Conservation (phyloP, 202 grass and related monocot species). For the Hordeum pubiflorum region DNA sequence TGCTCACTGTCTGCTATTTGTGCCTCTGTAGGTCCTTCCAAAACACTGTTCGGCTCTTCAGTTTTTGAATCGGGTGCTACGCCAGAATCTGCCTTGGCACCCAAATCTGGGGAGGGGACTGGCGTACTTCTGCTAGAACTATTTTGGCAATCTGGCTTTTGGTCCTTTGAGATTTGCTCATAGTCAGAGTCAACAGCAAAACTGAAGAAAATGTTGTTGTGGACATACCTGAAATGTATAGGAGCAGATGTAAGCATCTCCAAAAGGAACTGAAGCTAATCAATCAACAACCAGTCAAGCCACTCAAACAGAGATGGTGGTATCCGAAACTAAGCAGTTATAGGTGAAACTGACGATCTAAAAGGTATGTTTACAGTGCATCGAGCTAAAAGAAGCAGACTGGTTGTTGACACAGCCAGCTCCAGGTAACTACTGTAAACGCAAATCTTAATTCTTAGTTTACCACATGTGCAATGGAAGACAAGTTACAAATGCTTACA, state of each 20-base stretch:
- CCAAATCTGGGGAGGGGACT: constrained; percentile 19
- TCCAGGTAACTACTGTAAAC: background rate
- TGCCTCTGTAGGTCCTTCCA: constrained; percentile 51
- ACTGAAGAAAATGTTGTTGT: constrained; percentile 99
- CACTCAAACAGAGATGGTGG: background rate
- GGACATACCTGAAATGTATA: constrained; percentile 73
- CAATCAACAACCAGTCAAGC: background rate
- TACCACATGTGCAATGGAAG: background rate
- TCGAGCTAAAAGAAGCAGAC: background rate
- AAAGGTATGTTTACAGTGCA: background rate
- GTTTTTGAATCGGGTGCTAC: constrained; percentile 14
- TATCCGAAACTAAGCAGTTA: background rate
- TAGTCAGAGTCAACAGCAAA: constrained; percentile 90
- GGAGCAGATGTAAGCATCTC: constrained; percentile 25
- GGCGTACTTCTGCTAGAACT: constrained; percentile 6
- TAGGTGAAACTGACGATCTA: background rate
- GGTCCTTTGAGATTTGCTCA: constrained; percentile 61
- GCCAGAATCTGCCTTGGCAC: constrained; percentile 27
- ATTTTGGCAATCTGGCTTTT: constrained; percentile 37
- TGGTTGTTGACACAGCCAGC: background rate
- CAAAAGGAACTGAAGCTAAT: background rate
- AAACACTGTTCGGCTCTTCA: constrained; percentile 22
- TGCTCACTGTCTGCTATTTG: constrained; percentile 88
- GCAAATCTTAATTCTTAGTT: background rate
- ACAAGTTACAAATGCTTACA: background rate